These are phyloP conservation scores for Kluyveromyces siamensis DNA, from an alignment of 805 yeast species.

Conservation along the genomic window DNA sequence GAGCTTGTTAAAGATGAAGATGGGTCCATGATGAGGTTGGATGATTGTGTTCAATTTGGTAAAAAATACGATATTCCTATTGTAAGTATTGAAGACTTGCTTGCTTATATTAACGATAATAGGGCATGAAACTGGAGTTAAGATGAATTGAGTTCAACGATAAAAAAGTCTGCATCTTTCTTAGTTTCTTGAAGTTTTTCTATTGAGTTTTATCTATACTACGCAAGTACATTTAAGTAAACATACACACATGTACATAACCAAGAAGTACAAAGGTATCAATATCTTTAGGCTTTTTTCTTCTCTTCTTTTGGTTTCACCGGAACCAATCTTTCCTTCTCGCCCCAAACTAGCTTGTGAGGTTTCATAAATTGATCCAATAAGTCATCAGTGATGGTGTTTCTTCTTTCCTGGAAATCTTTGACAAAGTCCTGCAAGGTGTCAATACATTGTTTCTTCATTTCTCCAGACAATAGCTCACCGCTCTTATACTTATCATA, in stretches of 20 bases:
- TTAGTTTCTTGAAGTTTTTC: neutral
- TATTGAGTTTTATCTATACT: neutral
- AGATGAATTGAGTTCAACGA: neutral
- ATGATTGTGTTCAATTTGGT: slow-evolving; percentile 71
- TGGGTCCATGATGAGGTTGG: slow-evolving; percentile 91
- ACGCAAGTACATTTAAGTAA: neutral
- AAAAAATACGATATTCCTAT: slow-evolving; percentile 53
- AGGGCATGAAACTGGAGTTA: no score
- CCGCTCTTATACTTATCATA: slow-evolving; percentile 67
- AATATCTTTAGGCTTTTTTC: slow-evolving; percentile 6
- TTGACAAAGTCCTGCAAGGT: slow-evolving; percentile 71
- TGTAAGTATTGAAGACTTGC: slow-evolving; percentile 70
- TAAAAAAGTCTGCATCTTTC: neutral
- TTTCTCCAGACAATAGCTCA: slow-evolving; percentile 81
- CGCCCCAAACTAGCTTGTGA: slow-evolving; percentile 70
- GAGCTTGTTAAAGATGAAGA: slow-evolving; percentile 90
- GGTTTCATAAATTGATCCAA: slow-evolving; percentile 73
- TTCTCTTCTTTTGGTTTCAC: slow-evolving; percentile 43
- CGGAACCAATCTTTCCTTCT: slow-evolving; percentile 64
- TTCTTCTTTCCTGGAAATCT: slow-evolving; percentile 74
- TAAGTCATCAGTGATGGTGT: slow-evolving; percentile 49
- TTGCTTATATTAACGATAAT: slow-evolving; percentile 36
- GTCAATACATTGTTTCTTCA: slow-evolving; percentile 80
- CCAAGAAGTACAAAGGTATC: neutral
- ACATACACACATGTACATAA: neutral